Evolutionary conservation across 306 rosid genomes (phyloP).

Genomic region (Pachyrhizus erosus): DNA sequence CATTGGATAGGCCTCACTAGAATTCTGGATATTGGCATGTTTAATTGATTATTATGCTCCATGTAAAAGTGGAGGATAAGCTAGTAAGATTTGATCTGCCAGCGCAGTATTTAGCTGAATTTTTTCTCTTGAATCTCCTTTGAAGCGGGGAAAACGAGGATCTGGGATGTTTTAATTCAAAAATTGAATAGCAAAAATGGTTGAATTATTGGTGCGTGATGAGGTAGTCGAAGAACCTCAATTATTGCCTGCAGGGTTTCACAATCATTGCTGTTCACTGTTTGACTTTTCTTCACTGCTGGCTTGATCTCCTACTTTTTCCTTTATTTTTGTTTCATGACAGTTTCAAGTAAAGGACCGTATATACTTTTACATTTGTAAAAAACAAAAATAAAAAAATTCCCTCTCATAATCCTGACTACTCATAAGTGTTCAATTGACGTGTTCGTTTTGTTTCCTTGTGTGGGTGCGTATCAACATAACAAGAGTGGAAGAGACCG

Average conservation of each 20-base stretch:
- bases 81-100: not conserved
- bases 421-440: not conserved
- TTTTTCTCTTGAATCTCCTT: not conserved
- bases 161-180: constrained; percentile 25
- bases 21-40: not conserved
- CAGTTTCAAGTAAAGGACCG: constrained; percentile 31
- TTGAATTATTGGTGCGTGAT: constrained; percentile 59
- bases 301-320: constrained; percentile 35
- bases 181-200: constrained; percentile 16
- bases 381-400: not conserved
- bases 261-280: constrained; percentile 70
- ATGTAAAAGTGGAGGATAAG: not conserved
- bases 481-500: not conserved
- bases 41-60: not conserved
- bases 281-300: constrained; percentile 53
- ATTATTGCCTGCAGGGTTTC: constrained; percentile 63
- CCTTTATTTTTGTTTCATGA: constrained; percentile 30
- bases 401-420: not conserved
- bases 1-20: not conserved
- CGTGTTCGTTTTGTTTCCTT: constrained; percentile 19
- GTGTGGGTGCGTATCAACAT: not conserved
- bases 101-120: not conserved
- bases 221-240: constrained; percentile 54
- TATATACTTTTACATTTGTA: not conserved
- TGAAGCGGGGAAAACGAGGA: not conserved